Base-by-base conservation (phyloP, 129 eudicot genomes). In the Arctium minus region DNA sequence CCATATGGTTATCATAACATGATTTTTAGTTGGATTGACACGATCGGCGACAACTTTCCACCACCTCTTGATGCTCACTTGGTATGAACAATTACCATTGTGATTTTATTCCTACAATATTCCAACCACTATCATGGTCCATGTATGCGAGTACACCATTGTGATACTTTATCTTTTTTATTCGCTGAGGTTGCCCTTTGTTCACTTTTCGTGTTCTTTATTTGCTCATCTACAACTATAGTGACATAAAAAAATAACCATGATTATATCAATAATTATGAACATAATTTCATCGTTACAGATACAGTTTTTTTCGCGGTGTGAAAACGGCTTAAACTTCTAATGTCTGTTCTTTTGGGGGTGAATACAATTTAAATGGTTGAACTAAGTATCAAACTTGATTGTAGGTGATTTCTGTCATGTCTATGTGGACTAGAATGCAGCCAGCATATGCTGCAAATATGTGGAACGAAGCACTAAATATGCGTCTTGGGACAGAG, bases 381-480 rank as follows among this genome's bases (percentile, higher is more conserved):
- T 46, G 56, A 46, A 10, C 56, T 46, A 46, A 46, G 1, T 78
- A 12, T 1, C 31, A 30, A 42, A 80, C 35, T 18, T 9, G 79
- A 62, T 88, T 86, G 81, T 92, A 96, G 98, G 99, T 93, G 60
- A 89, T 91, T 93, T 96, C 99, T 91, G 97, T 93, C 97, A 96
- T 96, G 99, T 96, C 99, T 85, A 96, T 96, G 99, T 96, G 99
- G 99, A 89, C 97, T 5, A 93, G 98, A 90, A 88, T 96, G 92
- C 99, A 96, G 95, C 99, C 99, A 83, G 90, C 96, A 31, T 93
- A 93, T 88, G 99, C 99, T 77, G 99, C 99, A 82, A 96, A 96
- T 83, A 96, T 96, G 99, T 96, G 98, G 99, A 96, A 96, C 68
- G 99, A 96, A 86, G 99, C 99, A 78, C 88, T 96, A 29, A 96